Base-by-base conservation (phyloP, 345 rosid genomes). In the Moricandia arvensis region DNA sequence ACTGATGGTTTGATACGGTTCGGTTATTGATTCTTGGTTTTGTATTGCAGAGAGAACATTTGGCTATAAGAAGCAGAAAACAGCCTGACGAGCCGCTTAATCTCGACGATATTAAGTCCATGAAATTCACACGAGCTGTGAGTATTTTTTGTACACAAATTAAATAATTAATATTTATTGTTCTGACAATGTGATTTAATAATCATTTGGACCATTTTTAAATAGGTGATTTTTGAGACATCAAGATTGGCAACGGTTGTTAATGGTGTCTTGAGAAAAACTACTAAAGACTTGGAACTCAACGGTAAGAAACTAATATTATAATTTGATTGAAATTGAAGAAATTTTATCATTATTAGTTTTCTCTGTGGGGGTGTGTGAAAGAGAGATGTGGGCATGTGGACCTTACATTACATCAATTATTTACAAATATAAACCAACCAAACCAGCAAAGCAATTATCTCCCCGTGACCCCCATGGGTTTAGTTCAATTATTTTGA, bases 51-150 rank as follows among this genome's bases (percentile, higher is more conserved):
- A n/a, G n/a, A n/a, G n/a, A n/a, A n/a, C n/a, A n/a, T n/a, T n/a
- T n/a, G n/a, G n/a, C n/a, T n/a, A n/a, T n/a, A n/a, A n/a, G n/a
- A n/a, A n/a, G n/a, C n/a, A n/a, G n/a, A n/a, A n/a, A n/a, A n/a
- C n/a, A n/a, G n/a, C n/a, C n/a, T n/a, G n/a, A n/a, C n/a, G n/a
- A n/a, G n/a, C n/a, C n/a, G n/a, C n/a, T n/a, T n/a, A n/a, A n/a
- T n/a, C n/a, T n/a, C n/a, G n/a, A n/a, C n/a, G n/a, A n/a, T n/a
- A n/a, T n/a, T n/a, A n/a, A n/a, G 69, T 84, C 95, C 13, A 90
- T 94, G 98, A 79, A 77, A 63, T 90, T 91, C 59, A 94, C 97
- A 38, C 87, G 98, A 11, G 98, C 98, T 11, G 98, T 90, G 77
- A 85, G 95, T 67, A 47, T 43, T 58, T 45, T 55, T 69, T 33